Percentiles rank a stretch among this genome's conserved stretches.
phyloP scores from a whole-genome alignment of 176 grass and related monocot genomes.

The Areca catechu region DNA sequence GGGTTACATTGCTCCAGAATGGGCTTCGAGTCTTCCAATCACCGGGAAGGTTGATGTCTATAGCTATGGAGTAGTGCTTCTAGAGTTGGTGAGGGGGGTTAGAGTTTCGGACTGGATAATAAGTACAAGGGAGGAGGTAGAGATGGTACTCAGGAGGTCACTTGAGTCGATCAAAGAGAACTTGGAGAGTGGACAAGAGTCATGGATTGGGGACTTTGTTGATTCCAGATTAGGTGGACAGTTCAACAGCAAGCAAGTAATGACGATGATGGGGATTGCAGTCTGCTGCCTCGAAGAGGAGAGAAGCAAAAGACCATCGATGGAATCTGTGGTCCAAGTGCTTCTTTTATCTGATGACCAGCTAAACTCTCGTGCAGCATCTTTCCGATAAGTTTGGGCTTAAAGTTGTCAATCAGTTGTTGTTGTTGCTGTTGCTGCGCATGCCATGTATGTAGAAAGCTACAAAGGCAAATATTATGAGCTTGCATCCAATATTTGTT shows the following conservation, averaged over 20 bases:
- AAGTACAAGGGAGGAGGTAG: background rate
- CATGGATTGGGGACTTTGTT: constrained; percentile 10
- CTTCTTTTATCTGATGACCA: constrained; percentile 1
- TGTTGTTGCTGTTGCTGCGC: too few relatives aligned
- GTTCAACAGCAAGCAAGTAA: constrained; percentile 6
- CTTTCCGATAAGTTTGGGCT: too few relatives aligned
- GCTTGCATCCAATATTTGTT: too few relatives aligned
- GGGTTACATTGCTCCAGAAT: constrained; percentile 30
- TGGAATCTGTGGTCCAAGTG: constrained; percentile 10
- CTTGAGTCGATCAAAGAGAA: background rate
- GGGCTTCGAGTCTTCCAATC: constrained; percentile 22
- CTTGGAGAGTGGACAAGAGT: background rate
- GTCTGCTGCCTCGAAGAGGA: constrained; percentile 15
- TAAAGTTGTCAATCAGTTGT: too few relatives aligned
- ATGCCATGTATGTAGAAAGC: too few relatives aligned
- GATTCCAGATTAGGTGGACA: constrained; percentile 9
- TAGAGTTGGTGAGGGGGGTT: constrained; percentile 20
- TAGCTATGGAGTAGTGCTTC: constrained; percentile 26
- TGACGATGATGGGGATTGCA: constrained; percentile 9
- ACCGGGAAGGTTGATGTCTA: constrained; percentile 28
- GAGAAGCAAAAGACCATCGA: constrained; percentile 14
- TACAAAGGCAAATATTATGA: too few relatives aligned
- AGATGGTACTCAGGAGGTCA: background rate
- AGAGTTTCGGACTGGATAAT: constrained; percentile 20
- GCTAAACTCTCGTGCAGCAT: too few relatives aligned